Percentiles rank a stretch among this genome's conserved stretches.
Evolutionary conservation across 805 yeast genomes (phyloP).

Genomic region (Lipomyces chichibuensis): DNA sequence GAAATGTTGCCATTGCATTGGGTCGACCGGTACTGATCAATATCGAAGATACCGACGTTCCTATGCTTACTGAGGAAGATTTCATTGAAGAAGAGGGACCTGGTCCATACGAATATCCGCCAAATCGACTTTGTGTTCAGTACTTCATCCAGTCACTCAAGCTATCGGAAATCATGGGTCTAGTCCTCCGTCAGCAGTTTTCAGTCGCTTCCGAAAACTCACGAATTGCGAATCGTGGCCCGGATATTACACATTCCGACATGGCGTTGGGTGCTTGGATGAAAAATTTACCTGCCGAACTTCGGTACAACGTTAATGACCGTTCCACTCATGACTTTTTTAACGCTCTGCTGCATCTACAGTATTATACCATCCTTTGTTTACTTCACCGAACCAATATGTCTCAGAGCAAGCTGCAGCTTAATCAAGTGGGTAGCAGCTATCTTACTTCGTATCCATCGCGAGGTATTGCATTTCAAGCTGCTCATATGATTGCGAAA

Average conservation of each 20-base stretch:
- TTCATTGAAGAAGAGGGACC: slow-evolving; percentile 58
- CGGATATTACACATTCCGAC: slow-evolving; percentile 66
- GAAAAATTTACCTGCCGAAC: slow-evolving; percentile 61
- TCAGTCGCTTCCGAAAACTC: slow-evolving; percentile 66
- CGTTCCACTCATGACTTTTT: slow-evolving; percentile 57
- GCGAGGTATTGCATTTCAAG: slow-evolving; percentile 82
- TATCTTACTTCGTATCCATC: slow-evolving; percentile 55
- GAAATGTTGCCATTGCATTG: slow-evolving; percentile 68
- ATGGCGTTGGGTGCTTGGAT: slow-evolving; percentile 79
- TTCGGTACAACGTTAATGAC: slow-evolving; percentile 65
- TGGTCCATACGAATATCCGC: slow-evolving; percentile 49
- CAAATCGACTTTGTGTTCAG: slow-evolving; percentile 54
- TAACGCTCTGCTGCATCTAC: slow-evolving; percentile 63
- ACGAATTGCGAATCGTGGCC: slow-evolving; percentile 48
- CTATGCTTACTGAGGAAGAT: slow-evolving; percentile 69
- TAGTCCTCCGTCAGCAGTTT: slow-evolving; percentile 68
- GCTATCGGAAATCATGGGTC: slow-evolving; percentile 70
- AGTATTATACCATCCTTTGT: slow-evolving; percentile 73
- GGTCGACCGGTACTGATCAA: slow-evolving; percentile 73
- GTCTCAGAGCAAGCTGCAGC: slow-evolving; percentile 40
- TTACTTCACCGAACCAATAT: slow-evolving; percentile 72
- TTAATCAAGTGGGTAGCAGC: slow-evolving; percentile 16
- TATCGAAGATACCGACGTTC: slow-evolving; percentile 73
- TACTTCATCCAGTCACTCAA: slow-evolving; percentile 66
- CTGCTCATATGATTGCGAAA: slow-evolving; percentile 72